phyloP scores from a whole-genome alignment of 805 yeast species.

The Teunomyces barrocoloradensis region DNA sequence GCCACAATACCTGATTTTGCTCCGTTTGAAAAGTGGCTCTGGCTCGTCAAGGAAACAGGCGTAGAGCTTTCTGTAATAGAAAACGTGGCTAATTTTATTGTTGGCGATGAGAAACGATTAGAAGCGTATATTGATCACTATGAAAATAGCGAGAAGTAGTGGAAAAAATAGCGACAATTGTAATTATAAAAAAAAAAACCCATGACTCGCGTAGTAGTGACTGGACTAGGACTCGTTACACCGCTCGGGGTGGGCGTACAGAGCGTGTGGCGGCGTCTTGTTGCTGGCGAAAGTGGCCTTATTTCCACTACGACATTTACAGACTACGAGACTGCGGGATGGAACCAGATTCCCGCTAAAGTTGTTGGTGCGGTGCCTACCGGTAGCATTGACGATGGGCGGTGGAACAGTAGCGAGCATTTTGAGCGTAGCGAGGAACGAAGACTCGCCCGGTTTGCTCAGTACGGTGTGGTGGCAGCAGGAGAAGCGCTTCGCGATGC shows the following conservation, averaged over 20 bases:
- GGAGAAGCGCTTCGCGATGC: conserved; percentile 76
- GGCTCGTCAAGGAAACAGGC: conserved; percentile 19
- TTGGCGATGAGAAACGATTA: conserved; percentile 40
- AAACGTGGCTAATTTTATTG: conserved; percentile 31
- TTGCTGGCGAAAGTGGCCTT: conserved; percentile 56
- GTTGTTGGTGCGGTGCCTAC: conserved; percentile 75
- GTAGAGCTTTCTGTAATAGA: conserved; percentile 22
- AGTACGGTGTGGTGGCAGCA: conserved; percentile 75
- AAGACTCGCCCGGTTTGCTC: conserved; percentile 68
- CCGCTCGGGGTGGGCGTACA: conserved; percentile 77
- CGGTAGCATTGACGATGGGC: conserved; percentile 42
- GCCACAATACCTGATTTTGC: neutral
- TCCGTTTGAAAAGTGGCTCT: conserved; percentile 28
- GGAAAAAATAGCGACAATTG: too few relatives aligned
- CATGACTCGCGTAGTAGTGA: conserved; percentile 70
- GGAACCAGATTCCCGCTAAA: conserved; percentile 59
- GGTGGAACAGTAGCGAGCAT: conserved; percentile 54
- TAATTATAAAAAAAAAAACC: too few relatives aligned
- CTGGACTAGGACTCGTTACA: conserved; percentile 84
- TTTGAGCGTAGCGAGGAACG: conserved; percentile 50
- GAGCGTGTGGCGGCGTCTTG: conserved; percentile 52
- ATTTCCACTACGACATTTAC: conserved; percentile 47
- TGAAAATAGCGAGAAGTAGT: neutral
- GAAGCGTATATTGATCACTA: conserved; percentile 7
- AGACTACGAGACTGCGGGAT: conserved; percentile 43